Conservation (phyloP, 768 basidiomycete species). For the Lactifluus piperatus region DNA sequence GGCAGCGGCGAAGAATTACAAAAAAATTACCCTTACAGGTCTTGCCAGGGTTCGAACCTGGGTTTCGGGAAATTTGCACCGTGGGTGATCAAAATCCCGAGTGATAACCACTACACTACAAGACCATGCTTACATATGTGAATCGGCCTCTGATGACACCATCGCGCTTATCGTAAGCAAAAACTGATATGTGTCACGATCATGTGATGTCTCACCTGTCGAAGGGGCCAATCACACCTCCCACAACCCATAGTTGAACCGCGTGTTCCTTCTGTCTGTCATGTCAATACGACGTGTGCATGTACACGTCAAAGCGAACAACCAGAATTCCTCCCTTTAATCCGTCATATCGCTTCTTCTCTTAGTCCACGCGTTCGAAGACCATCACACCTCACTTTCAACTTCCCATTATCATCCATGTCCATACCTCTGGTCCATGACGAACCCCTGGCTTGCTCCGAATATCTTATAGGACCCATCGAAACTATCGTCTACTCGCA, state of each 20-base stretch:
- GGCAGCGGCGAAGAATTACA: background rate
- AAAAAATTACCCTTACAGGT: background rate
- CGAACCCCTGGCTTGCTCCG: background rate
- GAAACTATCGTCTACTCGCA: constrained; percentile 14
- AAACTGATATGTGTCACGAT: no score
- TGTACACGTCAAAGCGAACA: background rate
- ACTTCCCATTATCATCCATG: background rate
- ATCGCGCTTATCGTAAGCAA: background rate
- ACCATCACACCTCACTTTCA: background rate
- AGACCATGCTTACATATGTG: background rate
- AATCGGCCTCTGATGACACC: background rate
- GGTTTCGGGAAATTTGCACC: constrained; percentile 15
- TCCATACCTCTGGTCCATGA: background rate
- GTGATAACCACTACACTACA: constrained; percentile 22
- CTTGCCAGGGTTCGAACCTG: constrained; percentile 22
- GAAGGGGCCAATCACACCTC: background rate
- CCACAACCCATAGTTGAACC: background rate
- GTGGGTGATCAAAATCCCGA: constrained; percentile 17
- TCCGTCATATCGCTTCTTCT: background rate
- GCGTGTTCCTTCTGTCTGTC: background rate
- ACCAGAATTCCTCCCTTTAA: background rate
- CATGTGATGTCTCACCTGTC: constrained; percentile 11
- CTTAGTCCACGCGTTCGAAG: background rate
- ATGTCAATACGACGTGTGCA: background rate
- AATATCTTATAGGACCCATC: constrained; percentile 7